These are phyloP conservation scores for Perilla frutescens DNA, from an alignment of 257 asterid genomes.

Conservation along the genomic window DNA sequence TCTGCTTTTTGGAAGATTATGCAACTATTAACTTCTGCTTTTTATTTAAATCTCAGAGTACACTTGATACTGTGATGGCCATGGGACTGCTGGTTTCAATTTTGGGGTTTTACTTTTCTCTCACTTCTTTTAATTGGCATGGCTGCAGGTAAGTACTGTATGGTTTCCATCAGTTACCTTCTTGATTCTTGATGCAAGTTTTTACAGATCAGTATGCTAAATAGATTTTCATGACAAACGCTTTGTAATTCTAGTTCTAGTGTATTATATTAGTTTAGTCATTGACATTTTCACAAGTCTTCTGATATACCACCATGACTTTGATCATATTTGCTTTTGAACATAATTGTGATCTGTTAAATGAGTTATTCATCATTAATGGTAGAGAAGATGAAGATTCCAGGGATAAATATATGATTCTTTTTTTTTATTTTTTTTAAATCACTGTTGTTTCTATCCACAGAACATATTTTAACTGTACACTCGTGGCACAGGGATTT, in stretches of 20 bases:
- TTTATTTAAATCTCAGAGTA: conserved; percentile 61
- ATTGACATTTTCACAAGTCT: conserved; percentile 9
- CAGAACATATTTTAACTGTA: conserved; percentile 27
- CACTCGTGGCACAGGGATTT: conserved; percentile 49
- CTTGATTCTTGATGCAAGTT: conserved; percentile 25
- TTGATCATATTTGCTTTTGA: conserved; percentile 5
- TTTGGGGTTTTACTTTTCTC: conserved; percentile 42
- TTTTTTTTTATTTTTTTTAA: not conserved
- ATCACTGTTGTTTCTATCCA: conserved; percentile 14
- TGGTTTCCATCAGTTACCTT: conserved; percentile 23
- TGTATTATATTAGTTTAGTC: conserved; percentile 8
- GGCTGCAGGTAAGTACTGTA: conserved; percentile 46
- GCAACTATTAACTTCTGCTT: conserved; percentile 34
- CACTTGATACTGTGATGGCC: conserved; percentile 73
- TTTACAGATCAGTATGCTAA: not conserved
- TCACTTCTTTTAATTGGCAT: conserved; percentile 46
- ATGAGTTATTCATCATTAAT: not conserved
- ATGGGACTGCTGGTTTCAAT: conserved; percentile 56
- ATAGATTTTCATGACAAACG: conserved; percentile 3
- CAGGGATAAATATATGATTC: not conserved
- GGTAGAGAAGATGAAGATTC: not conserved
- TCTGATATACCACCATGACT: conserved; percentile 12
- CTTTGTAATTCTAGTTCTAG: not conserved
- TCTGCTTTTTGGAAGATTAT: conserved; percentile 12
- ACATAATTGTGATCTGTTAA: not conserved